Percentiles rank a stretch among this genome's conserved stretches.
Evolutionary conservation across 1,284 basidiomycete genomes (phyloP).

Genomic region (Ganoderma lucidum): DNA sequence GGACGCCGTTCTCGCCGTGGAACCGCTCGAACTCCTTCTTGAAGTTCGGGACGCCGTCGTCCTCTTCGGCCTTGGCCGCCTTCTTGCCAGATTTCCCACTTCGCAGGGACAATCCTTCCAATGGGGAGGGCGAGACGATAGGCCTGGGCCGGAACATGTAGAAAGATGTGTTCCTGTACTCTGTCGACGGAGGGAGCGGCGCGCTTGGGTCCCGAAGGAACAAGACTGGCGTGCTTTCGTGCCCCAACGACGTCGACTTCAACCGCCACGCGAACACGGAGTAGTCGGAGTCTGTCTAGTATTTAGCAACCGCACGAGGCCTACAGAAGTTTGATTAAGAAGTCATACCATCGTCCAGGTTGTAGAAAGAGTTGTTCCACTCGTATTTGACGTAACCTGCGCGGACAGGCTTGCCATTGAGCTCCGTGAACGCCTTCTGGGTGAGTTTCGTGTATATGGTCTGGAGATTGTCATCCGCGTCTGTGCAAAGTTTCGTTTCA

Average conservation of each 20-base stretch:
- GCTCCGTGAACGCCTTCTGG: slow-evolving; percentile 64
- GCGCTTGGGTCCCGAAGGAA: slow-evolving; percentile 68
- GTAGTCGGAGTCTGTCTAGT: slow-evolving; percentile 73
- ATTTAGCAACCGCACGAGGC: slow-evolving; percentile 5
- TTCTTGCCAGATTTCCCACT: slow-evolving; percentile 51
- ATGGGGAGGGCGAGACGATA: slow-evolving; percentile 33
- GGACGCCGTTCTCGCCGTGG: slow-evolving; percentile 90
- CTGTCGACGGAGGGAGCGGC: slow-evolving; percentile 65
- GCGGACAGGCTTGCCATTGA: slow-evolving; percentile 64
- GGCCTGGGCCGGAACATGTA: slow-evolving; percentile 64
- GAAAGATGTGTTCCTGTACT: slow-evolving; percentile 74
- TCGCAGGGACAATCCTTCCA: slow-evolving; percentile 39
- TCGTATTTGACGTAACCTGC: slow-evolving; percentile 85
- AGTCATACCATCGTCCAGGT: slow-evolving; percentile 75
- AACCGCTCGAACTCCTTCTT: slow-evolving; percentile 87
- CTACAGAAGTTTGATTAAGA: background rate
- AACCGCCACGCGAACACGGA: slow-evolving; percentile 80
- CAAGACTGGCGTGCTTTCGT: slow-evolving; percentile 56
- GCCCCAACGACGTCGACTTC: slow-evolving; percentile 46
- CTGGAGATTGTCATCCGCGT: slow-evolving; percentile 69
- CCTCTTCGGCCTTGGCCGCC: slow-evolving; percentile 38
- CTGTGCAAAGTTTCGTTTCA: slow-evolving; percentile 44
- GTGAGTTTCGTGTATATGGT: slow-evolving; percentile 74
- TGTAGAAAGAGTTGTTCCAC: slow-evolving; percentile 78
- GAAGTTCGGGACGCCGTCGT: slow-evolving; percentile 60